Evolutionary conservation across 352 stramenopile species (phyloP).

Genomic region (Peronospora belbahrii): DNA sequence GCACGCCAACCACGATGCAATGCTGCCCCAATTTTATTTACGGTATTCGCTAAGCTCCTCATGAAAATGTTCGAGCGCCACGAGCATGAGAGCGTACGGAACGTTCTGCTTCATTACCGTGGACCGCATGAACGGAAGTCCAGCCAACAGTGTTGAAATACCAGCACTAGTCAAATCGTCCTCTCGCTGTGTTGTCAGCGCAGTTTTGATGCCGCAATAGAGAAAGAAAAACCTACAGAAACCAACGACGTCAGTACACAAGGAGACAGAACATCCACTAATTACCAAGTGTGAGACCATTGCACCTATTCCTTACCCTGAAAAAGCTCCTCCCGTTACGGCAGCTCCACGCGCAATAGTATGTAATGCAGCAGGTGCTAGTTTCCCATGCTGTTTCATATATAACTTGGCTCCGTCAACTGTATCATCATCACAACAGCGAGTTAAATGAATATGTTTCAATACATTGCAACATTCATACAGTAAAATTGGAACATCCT

Average conservation of each 20-base stretch:
- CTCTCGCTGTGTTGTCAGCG: slow-evolving; percentile 48
- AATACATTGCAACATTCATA: no score
- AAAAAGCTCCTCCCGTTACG: slow-evolving; percentile 50
- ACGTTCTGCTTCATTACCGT: slow-evolving; percentile 66
- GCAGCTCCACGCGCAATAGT: slow-evolving; percentile 42
- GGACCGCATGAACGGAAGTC: slow-evolving; percentile 50
- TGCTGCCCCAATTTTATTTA: slow-evolving; percentile 15
- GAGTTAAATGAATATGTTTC: no score
- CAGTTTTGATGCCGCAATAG: slow-evolving; percentile 72
- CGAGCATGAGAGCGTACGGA: slow-evolving; percentile 68
- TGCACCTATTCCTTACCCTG: no score
- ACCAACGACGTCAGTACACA: background rate
- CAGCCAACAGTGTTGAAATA: slow-evolving; percentile 42
- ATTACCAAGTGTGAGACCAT: no score
- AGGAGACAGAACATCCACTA: no score
- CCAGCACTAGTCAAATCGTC: slow-evolving; percentile 55
- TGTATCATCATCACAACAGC: slow-evolving; percentile 11
- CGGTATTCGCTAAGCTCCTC: slow-evolving; percentile 64
- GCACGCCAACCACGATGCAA: background rate
- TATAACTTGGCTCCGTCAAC: slow-evolving; percentile 60
- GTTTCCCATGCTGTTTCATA: slow-evolving; percentile 43
- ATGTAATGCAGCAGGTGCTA: slow-evolving; percentile 40
- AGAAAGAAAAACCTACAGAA: slow-evolving; percentile 59
- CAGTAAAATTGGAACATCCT: no score
- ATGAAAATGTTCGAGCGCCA: slow-evolving; percentile 75